Percentiles rank a stretch among this genome's conserved stretches.
Conservation (phyloP, 2,329 filamentous ascomycete genomes). For the Neonectria hederae region DNA sequence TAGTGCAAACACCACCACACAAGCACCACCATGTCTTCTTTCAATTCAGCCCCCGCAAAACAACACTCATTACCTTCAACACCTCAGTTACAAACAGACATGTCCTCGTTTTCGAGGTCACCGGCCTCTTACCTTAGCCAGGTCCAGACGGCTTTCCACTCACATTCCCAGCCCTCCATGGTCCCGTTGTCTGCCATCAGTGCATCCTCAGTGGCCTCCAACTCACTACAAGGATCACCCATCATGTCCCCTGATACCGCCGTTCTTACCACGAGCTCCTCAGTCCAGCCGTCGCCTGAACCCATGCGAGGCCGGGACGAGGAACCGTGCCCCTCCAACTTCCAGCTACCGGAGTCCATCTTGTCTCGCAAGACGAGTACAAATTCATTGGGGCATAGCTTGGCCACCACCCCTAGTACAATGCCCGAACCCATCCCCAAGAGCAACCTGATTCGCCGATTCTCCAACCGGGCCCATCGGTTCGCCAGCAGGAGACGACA, state of each 20-base stretch:
- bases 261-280: slow-evolving; percentile 67
- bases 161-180: slow-evolving; percentile 49
- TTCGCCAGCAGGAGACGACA: slow-evolving; percentile 75
- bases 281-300: slow-evolving; percentile 74
- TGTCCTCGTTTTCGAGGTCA: slow-evolving; percentile 54
- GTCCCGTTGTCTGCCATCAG: slow-evolving; percentile 64
- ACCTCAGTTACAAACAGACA: slow-evolving; percentile 47
- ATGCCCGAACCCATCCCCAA: slow-evolving; percentile 60
- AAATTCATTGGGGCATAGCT: slow-evolving; percentile 71
- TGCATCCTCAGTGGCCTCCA: slow-evolving; percentile 65
- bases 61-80: slow-evolving; percentile 32
- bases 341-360: slow-evolving; percentile 79
- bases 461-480: slow-evolving; percentile 83
- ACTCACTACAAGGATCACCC: slow-evolving; percentile 65
- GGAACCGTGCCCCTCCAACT: slow-evolving; percentile 61
- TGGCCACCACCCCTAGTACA: slow-evolving; percentile 66
- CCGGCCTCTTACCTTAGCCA: slow-evolving; percentile 57
- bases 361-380: slow-evolving; percentile 67
- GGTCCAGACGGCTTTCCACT: slow-evolving; percentile 57
- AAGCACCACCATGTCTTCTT: slow-evolving; percentile 39
- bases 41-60: slow-evolving; percentile 38
- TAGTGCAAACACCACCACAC: slow-evolving; percentile 35
- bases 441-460: slow-evolving; percentile 75
- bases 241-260: slow-evolving; percentile 64
- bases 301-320: slow-evolving; percentile 64